These are phyloP conservation scores for Penicillium soppii DNA, from an alignment of 495 filamentous ascomycete genomes.

Conservation along the genomic window DNA sequence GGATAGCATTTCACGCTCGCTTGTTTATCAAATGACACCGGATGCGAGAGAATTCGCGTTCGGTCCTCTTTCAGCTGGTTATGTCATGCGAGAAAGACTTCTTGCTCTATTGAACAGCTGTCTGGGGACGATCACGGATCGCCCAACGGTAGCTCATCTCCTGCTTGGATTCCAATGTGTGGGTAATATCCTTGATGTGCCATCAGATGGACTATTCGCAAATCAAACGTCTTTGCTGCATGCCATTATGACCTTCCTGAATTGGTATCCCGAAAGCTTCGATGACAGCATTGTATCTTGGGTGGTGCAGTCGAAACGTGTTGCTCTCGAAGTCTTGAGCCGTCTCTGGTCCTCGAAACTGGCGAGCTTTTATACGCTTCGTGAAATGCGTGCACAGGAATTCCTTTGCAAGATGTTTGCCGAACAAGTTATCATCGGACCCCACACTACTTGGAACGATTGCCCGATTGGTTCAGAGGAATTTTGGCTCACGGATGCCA, in stretches of 20 bases:
- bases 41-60: constrained; percentile 62
- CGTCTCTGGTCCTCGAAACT: constrained; percentile 81
- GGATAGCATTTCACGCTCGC: constrained; percentile 64
- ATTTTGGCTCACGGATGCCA: constrained; percentile 64
- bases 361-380: constrained; percentile 69
- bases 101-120: constrained; percentile 80
- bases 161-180: constrained; percentile 84
- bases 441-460: constrained; percentile 67
- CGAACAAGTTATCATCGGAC: constrained; percentile 60
- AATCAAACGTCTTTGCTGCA: constrained; percentile 77
- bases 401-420: constrained; percentile 70
- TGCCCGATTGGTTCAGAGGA: constrained; percentile 51
- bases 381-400: constrained; percentile 72
- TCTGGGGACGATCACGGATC: constrained; percentile 64
- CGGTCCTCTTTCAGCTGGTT: constrained; percentile 62
- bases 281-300: constrained; percentile 67
- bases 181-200: constrained; percentile 61
- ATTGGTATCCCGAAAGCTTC: constrained; percentile 59
- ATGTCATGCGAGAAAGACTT: constrained; percentile 73
- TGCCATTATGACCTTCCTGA: constrained; percentile 63
- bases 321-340: constrained; percentile 73
- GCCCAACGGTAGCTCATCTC: constrained; percentile 83
- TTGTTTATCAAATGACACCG: constrained; percentile 62
- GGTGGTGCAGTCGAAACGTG: constrained; percentile 68
- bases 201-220: constrained; percentile 62